Evolutionary conservation across 2,329 filamentous ascomycete species (phyloP), one percentile per base, ranked within the genome.

Genomic region (Alternaria sp.): DNA sequence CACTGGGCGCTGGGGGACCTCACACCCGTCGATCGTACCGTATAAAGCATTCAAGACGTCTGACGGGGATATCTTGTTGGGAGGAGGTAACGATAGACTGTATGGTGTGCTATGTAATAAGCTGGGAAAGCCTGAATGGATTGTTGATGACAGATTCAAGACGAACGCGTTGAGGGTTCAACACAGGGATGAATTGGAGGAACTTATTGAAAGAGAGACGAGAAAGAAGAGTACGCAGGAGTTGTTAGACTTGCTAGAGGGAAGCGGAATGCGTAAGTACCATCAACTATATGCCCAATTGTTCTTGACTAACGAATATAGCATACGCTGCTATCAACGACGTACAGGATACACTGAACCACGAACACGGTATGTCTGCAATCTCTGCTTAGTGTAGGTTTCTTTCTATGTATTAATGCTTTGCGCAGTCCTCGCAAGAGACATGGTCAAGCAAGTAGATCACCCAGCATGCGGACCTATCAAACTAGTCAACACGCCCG

Each of bases 21-120:
- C 94, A 43, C 95, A 99, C 83, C 95, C 94, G n/a, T 96, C 93
- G 0, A 98, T 99, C 75, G 95, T 99, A 0, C 95, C 95, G 0
- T 99, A 99, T 78, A 89, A 90, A 71, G 92, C 93, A 0, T 99
- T 89, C 79, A 84, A 85, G 71, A 89, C 88, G 2, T 78, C 78
- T 2, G 87, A 90, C 62, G 87, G 88, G 16, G 86, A 88, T 67
- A 85, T 90, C 49, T 81, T 90, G 61, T 79, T 89, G 6, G 88
- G 88, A 14, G 88, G 88, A 18, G 88, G 87, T 2, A 89, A 89
- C 59, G 88, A 90, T 68, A 81, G 84, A 4, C 78, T 89, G 0
- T 89, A 86, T 54, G 87, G 87, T 2, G 81, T 89, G 4, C 70
- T 90, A 38, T 88, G 86, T 70, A 81, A 86, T 54, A 83, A 80